Evolutionary conservation across 768 basidiomycete genomes (phyloP), one percentile per base, ranked within the genome.

Genomic region (Tricholoma furcatifolium): DNA sequence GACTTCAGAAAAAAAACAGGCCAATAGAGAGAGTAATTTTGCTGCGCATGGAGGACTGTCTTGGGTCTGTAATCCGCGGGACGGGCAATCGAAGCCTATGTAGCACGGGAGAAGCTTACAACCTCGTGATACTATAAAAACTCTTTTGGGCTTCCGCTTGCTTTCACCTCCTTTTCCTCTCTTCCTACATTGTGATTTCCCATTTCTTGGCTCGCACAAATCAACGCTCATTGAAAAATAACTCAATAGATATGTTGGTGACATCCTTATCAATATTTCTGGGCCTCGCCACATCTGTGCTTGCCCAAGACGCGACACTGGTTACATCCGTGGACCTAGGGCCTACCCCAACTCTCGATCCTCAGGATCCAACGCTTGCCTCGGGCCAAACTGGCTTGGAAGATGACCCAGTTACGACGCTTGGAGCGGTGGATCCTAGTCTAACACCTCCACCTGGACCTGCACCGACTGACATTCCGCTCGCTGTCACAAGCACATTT

Each of bases 401-500:
- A 12, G 14, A 14, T 11, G 36, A 38, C 36, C 14, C 36, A 5
- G 12, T 12, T 3, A 14, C 27, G 27, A 27, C 27, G 7, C 27
- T 27, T 27, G 7, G n/a, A n/a, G n/a, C 53, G 34, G 43, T 43
- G 15, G 36, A 10, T 2, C 31, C 30, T 10, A 43, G 18, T 27
- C 51, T 43, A 23, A 51, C 43, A 9, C 23, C 30, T 17, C 35
- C 35, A 14, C 41, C 24, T 4, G 35, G 24, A 15, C 17, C 53
- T 4, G 42, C 24, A 23, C 53, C 42, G 14, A 10, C 42, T 14
- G 53, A 54, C 2, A 38, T 48, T 23, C 53, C 53, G 14, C 51
- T 52, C 17, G 11, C 55, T 10, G 47, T 49, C 8, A 50, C 51
- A 46, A 67, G 65, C n/a, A 70, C 75, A 15, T 71, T 63, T 46